A percentile compares a stretch with the other conserved stretches of the same genome.
phyloP scores from a whole-genome alignment of 768 basidiomycete genomes.

The Amanita fuliginea region DNA sequence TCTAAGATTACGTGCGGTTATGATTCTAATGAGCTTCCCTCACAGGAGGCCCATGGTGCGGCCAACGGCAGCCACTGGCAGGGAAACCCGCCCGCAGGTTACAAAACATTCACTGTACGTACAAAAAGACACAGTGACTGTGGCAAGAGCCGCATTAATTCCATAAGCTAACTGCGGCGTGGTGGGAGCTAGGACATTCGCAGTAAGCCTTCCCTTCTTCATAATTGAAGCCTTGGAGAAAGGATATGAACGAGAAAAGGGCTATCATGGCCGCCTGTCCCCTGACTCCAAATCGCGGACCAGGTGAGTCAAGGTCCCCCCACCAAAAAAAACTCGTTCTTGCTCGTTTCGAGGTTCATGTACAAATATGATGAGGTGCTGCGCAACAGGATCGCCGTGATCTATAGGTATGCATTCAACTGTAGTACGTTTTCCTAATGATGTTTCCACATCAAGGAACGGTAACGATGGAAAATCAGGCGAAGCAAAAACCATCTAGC shows the following conservation, averaged over 20 bases:
- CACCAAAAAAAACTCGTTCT: no score
- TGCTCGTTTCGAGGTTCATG: no score
- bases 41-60: constrained; percentile 27
- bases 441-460: constrained; percentile 41
- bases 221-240: constrained; percentile 36
- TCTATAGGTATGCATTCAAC: no score
- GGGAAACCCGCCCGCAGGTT: no score
- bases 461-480: constrained; percentile 37
- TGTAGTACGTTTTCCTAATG: no score
- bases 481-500: constrained; percentile 33
- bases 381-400: no score
- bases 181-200: constrained; percentile 13
- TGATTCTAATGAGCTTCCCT: constrained; percentile 15
- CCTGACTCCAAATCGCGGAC: no score
- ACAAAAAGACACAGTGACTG: constrained; percentile 35
- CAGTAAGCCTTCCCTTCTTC: constrained; percentile 30
- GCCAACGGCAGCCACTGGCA: constrained; percentile 9
- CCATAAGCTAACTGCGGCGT: constrained; percentile 53
- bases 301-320: no score
- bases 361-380: no score
- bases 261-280: no score
- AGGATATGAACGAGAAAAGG: no score
- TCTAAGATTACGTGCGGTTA: background rate
- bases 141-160: constrained; percentile 42
- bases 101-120: constrained; percentile 7